These are phyloP conservation scores for Pythium oligandrum DNA, from an alignment of 352 stramenopile species.

Conservation along the genomic window DNA sequence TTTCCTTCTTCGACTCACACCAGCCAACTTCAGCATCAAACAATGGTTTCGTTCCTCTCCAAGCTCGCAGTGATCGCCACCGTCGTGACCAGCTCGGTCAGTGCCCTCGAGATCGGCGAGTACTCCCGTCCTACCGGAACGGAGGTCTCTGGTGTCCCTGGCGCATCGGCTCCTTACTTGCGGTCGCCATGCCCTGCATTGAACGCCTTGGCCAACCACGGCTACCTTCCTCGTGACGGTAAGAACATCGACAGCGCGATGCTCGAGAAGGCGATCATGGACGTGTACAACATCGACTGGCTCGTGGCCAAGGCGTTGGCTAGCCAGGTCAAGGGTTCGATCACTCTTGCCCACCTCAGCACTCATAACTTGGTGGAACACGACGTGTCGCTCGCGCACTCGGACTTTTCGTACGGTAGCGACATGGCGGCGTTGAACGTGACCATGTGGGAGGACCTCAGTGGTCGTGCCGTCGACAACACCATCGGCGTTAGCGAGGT, in stretches of 20 bases:
- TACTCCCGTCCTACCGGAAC: constrained; percentile 23
- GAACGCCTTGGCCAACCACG: constrained; percentile 49
- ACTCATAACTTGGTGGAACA: constrained; percentile 28
- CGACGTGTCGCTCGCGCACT: constrained; percentile 28
- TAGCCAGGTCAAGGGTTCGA: not conserved
- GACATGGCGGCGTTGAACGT: constrained; percentile 26
- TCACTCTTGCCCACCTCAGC: not conserved
- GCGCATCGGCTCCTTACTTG: constrained; percentile 18
- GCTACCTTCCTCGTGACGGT: constrained; percentile 30
- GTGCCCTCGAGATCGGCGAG: constrained; percentile 12
- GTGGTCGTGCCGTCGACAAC: constrained; percentile 7
- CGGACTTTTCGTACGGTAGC: constrained; percentile 24
- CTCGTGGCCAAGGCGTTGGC: not conserved
- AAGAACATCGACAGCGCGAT: constrained; percentile 20
- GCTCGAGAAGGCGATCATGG: constrained; percentile 25
- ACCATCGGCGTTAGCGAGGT: constrained; percentile 4
- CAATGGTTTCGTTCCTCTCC: not conserved
- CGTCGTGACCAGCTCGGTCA: not conserved
- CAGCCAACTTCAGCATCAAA: not conserved
- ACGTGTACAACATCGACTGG: constrained; percentile 27
- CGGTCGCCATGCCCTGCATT: constrained; percentile 41
- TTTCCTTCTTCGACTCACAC: no score
- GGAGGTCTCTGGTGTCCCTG: constrained; percentile 22
- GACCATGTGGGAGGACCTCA: constrained; percentile 22
- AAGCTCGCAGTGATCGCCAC: not conserved